Conservation (phyloP, 2,329 filamentous ascomycete genomes). For the Colletotrichum plurivorum region DNA sequence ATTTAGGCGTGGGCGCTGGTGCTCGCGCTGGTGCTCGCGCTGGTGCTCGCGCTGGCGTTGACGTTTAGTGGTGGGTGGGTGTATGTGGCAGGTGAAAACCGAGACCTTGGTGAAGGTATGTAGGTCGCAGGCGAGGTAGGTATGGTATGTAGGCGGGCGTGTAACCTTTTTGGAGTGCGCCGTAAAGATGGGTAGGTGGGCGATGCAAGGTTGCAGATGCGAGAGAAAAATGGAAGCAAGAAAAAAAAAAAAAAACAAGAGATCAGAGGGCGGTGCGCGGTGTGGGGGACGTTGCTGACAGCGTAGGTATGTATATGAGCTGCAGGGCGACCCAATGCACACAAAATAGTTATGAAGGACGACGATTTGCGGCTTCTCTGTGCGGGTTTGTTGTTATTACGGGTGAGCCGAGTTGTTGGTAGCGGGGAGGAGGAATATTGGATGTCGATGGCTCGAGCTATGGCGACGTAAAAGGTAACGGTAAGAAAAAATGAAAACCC, state of each 20-base stretch:
- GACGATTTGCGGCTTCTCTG: slow-evolving; percentile 8
- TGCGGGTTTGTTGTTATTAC: no score
- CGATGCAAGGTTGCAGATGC: slow-evolving; percentile 2
- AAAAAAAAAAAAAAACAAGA: slow-evolving; percentile 21
- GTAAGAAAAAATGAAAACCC: no score
- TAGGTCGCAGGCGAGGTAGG: not conserved
- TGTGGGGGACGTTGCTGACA: slow-evolving; percentile 11
- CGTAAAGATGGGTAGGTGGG: not conserved
- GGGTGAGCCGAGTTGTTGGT: no score
- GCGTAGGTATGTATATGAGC: slow-evolving; percentile 36
- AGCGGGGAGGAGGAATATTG: not conserved
- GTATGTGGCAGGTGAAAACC: not conserved
- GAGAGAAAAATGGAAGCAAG: slow-evolving; percentile 6
- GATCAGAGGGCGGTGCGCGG: not conserved
- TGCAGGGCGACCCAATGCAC: slow-evolving; percentile 16
- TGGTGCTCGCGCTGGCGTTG: no score
- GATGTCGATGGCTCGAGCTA: no score
- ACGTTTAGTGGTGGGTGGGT: not conserved
- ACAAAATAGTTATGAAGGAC: slow-evolving; percentile 12
- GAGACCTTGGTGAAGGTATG: not conserved
- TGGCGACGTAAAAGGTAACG: no score
- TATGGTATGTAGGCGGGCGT: not conserved
- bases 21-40: no score
- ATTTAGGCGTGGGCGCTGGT: no score
- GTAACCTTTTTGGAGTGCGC: slow-evolving; percentile 1